Conservation (phyloP, 768 basidiomycete species). For the Phallus indusiatus region DNA sequence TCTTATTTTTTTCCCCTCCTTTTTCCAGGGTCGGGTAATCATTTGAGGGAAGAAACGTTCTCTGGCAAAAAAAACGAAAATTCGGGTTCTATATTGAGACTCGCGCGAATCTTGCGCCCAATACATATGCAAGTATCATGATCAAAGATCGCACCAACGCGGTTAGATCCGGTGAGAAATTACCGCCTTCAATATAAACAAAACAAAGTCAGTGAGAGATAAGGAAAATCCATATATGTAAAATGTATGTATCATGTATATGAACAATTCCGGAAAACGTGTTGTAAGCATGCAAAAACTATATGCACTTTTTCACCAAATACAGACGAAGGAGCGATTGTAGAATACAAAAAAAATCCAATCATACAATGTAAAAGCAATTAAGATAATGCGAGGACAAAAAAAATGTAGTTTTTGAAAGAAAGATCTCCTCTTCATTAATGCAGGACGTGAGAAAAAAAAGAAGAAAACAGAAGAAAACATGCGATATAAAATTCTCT, state of each 20-base stretch:
- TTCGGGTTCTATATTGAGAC: background rate
- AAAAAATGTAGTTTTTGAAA: background rate
- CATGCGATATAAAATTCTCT: background rate
- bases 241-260: no score
- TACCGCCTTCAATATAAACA: background rate
- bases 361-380: background rate
- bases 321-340: background rate
- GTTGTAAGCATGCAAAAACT: background rate
- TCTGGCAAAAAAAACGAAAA: no score
- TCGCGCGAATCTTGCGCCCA: background rate
- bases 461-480: background rate
- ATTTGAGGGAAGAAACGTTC: no score
- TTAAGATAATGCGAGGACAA: background rate
- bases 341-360: background rate
- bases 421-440: background rate
- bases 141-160: background rate
- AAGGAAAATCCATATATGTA: no score
- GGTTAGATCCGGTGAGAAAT: background rate
- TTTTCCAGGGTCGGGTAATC: no score
- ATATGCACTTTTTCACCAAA: background rate
- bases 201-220: no score
- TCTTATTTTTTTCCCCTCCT: no score
- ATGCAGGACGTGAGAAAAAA: background rate
- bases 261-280: no score
- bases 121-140: no score